Evolutionary conservation across 148 eudicot species (phyloP), one percentile per base, ranked within the genome.

Genomic region (Spergularia bocconei): DNA sequence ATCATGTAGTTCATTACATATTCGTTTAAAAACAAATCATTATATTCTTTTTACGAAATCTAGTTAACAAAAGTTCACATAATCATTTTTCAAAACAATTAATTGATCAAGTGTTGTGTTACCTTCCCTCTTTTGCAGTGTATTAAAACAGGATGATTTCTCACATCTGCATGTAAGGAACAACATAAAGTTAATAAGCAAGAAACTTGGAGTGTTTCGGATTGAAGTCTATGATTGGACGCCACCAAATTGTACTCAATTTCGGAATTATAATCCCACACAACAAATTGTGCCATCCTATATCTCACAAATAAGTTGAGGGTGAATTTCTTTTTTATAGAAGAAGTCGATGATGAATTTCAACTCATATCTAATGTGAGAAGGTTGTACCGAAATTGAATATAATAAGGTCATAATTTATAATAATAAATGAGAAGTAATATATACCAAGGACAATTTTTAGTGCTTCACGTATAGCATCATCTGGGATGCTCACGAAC

Each of bases 91-190:
- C 39, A 62, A 17, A 48, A 7, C 56, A 63, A 16, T 7, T 15
- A 47, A 39, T 44, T 44, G 6, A 44, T 6, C 8, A 4, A 9
- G 48, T 44, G 48, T 44, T 9, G 11, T 5, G 36, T 16, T 86
- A 93, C 98, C 98, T 93, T 93, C 69, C 98, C 98, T 69, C 98
- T 76, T 81, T 90, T 93, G 89, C 98, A 93, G 76, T 93, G 98
- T 67, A 93, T 91, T 67, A 93, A 79, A 68, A 91, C 78, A 17
- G 98, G 98, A 75, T 85, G 97, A 78, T 93, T 91, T 75, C 78
- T 88, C 48, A 71, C 88, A 85, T 93, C 98, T 93, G 83, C 65
- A 72, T 50, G 17, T 4, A 2, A 29, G 72, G 39, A 74, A 6
- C 73, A 33, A 68, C 65, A 50, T 58, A 60, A 36, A 68, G 54